Percentiles rank a stretch among this genome's conserved stretches.
Conservation (phyloP, 2,329 filamentous ascomycete species). For the Aspergillus sp. region DNA sequence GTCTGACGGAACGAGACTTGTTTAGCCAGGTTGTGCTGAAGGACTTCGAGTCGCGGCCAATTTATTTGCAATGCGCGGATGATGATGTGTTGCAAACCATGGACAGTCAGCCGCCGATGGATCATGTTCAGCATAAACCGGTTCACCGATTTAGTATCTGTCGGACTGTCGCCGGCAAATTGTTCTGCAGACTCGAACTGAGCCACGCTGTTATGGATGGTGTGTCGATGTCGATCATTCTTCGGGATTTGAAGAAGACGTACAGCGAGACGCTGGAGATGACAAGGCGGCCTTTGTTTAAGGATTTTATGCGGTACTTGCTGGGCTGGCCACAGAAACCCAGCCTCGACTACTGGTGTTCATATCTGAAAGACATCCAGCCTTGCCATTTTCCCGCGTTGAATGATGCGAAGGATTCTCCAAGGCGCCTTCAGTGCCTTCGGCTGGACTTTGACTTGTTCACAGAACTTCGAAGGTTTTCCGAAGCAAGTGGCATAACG, state of each 20-base stretch:
- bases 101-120: slow-evolving; percentile 17
- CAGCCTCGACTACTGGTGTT: slow-evolving; percentile 30
- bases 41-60: slow-evolving; percentile 16
- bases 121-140: slow-evolving; percentile 22
- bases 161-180: slow-evolving; percentile 25
- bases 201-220: slow-evolving; percentile 47
- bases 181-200: slow-evolving; percentile 42
- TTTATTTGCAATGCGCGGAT: slow-evolving; percentile 20
- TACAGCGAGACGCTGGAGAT: slow-evolving; percentile 36
- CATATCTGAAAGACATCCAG: slow-evolving; percentile 23
- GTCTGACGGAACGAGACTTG: slow-evolving; percentile 19
- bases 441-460: slow-evolving; percentile 22
- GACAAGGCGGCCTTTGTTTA: slow-evolving; percentile 26
- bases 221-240: slow-evolving; percentile 40
- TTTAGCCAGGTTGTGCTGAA: slow-evolving; percentile 28
- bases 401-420: slow-evolving; percentile 16
- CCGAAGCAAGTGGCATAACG: slow-evolving; percentile 38
- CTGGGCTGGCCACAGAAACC: slow-evolving; percentile 14
- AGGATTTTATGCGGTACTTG: slow-evolving; percentile 26
- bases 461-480: slow-evolving; percentile 26
- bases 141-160: slow-evolving; percentile 41
- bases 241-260: slow-evolving; percentile 37
- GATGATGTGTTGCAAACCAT: slow-evolving; percentile 20
- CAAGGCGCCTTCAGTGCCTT: slow-evolving; percentile 21
- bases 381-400: slow-evolving; percentile 30